A percentile compares a stretch with the other conserved stretches of the same genome.
These are phyloP conservation scores for Candida vartiovaarae DNA, from an alignment of 805 yeast species.

Conservation along the genomic window DNA sequence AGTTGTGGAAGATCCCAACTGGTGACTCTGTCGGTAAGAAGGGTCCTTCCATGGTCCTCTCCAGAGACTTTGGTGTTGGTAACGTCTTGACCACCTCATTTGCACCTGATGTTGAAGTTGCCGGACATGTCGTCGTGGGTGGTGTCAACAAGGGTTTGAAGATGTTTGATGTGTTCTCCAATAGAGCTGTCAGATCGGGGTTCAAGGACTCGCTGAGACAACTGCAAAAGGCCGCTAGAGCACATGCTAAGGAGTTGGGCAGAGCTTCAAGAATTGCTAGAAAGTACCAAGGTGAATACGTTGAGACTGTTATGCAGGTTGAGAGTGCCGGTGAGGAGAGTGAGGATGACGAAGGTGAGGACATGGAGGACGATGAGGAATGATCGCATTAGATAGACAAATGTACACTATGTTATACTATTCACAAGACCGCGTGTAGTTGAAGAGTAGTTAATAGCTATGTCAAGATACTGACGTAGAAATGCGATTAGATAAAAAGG, in stretches of 20 bases:
- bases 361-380: conserved; percentile 9
- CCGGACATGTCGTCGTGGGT: conserved; percentile 80
- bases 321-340: conserved; percentile 60
- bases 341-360: conserved; percentile 37
- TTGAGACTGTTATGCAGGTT: conserved; percentile 53
- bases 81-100: conserved; percentile 78
- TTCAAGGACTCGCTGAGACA: conserved; percentile 52
- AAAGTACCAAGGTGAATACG: conserved; percentile 48
- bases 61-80: conserved; percentile 92
- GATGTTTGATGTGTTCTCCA: conserved; percentile 88
- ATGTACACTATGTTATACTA: not conserved
- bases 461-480: not conserved
- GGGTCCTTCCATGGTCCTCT: conserved; percentile 79
- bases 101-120: conserved; percentile 81
- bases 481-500: conserved; percentile 1
- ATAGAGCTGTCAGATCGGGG: conserved; percentile 65
- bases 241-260: conserved; percentile 47
- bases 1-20: conserved; percentile 74
- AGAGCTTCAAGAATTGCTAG: conserved; percentile 69
- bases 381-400: not conserved
- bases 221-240: conserved; percentile 51
- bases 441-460: too few species aligned
- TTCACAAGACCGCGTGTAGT: not conserved
- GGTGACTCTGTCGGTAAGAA: conserved; percentile 9
- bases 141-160: conserved; percentile 81